These are phyloP conservation scores for Penicillium nordicum DNA, from an alignment of 2,329 filamentous ascomycete genomes.

Conservation along the genomic window DNA sequence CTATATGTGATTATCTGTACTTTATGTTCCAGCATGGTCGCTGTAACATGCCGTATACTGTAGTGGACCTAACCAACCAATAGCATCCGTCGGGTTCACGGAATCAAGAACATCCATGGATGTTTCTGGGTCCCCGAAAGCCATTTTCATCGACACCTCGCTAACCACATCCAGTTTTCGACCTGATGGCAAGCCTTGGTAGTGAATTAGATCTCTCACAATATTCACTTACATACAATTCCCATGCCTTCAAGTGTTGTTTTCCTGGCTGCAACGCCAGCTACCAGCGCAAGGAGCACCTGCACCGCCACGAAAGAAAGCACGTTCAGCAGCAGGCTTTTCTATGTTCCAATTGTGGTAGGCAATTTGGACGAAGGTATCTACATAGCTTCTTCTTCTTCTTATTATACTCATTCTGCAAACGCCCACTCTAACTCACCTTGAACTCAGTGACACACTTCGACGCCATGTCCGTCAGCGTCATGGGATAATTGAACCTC, in stretches of 20 bases:
- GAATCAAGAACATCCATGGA: too few relatives aligned
- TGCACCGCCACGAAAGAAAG: constrained; percentile 21
- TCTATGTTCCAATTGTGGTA: constrained; percentile 16
- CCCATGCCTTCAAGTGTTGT: not conserved
- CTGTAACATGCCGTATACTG: not conserved
- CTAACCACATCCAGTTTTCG: not conserved
- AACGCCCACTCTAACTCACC: not conserved
- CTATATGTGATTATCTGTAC: too few relatives aligned
- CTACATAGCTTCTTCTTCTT: not conserved
- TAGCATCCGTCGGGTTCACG: not conserved
- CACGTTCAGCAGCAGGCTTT: constrained; percentile 15
- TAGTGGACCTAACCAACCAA: not conserved
- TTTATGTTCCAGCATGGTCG: too few relatives aligned
- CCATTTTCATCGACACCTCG: not conserved
- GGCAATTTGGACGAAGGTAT: constrained; percentile 21
- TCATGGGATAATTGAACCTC: constrained; percentile 15
- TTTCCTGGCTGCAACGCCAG: constrained; percentile 20
- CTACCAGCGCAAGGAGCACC: constrained; percentile 27
- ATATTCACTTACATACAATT: too few relatives aligned
- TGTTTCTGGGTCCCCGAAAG: too few relatives aligned
- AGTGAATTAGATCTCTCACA: not conserved
- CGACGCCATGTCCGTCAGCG: constrained; percentile 23
- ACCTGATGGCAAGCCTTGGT: not conserved
- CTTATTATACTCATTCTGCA: not conserved
- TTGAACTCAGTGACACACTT: constrained; percentile 24